Percentiles rank a stretch among this genome's conserved stretches.
Conservation (phyloP, 768 basidiomycete species). For the Trametes sanguinea region DNA sequence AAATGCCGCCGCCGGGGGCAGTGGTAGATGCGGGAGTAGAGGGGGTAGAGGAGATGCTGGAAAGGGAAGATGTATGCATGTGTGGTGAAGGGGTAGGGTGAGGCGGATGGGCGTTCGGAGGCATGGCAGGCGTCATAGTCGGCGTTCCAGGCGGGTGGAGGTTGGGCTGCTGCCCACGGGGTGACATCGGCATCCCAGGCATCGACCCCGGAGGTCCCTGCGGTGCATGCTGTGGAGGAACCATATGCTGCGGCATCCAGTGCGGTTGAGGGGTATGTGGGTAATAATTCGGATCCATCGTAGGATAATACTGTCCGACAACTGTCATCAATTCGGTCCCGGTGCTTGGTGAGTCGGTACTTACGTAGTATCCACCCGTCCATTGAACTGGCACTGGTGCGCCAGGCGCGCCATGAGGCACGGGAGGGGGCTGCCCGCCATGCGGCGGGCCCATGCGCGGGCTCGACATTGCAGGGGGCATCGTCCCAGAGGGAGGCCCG, state of each 20-base stretch:
- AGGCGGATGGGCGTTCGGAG: slow-evolving; percentile 45
- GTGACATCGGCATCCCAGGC: slow-evolving; percentile 62
- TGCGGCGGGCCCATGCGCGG: slow-evolving; percentile 67
- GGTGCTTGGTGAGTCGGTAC: slow-evolving; percentile 27
- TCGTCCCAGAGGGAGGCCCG: slow-evolving; percentile 28
- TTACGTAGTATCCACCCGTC: slow-evolving; percentile 60
- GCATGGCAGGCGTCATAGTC: slow-evolving; percentile 61
- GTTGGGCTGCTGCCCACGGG: slow-evolving; percentile 56
- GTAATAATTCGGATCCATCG: slow-evolving; percentile 45
- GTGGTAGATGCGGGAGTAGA: slow-evolving; percentile 62
- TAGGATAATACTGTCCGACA: slow-evolving; percentile 42
- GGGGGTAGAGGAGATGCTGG: slow-evolving; percentile 62
- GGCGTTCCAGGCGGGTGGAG: slow-evolving; percentile 68
- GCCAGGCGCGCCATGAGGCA: slow-evolving; percentile 46
- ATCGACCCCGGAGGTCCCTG: slow-evolving; percentile 34
- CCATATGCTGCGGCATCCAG: slow-evolving; percentile 36
- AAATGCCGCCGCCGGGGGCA: slow-evolving; percentile 39
- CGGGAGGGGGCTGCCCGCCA: slow-evolving; percentile 51
- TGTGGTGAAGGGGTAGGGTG: slow-evolving; percentile 51
- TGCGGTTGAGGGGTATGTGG: slow-evolving; percentile 34
- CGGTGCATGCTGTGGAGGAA: slow-evolving; percentile 40
- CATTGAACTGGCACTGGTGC: slow-evolving; percentile 39
- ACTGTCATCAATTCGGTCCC: slow-evolving; percentile 10
- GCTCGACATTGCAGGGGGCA: slow-evolving; percentile 60
- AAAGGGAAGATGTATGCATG: slow-evolving; percentile 44